These are phyloP conservation scores for Zychaea mexicana DNA, from an alignment of 371 early-diverging fungal species.

Conservation along the genomic window DNA sequence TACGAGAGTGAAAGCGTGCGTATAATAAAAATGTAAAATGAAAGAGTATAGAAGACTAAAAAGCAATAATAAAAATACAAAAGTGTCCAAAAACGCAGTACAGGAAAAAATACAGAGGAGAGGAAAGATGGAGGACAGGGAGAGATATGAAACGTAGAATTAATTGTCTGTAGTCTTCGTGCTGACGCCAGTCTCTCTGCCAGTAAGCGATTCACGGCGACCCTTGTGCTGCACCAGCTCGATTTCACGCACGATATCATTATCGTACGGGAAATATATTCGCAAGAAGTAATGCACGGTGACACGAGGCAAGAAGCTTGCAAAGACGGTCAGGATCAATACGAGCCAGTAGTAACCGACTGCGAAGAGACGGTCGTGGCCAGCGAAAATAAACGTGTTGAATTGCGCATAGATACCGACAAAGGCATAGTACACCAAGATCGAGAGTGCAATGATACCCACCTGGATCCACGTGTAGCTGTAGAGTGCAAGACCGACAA, in stretches of 20 bases:
- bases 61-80: not conserved
- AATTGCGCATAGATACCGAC: slow-evolving; percentile 49
- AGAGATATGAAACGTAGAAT: not conserved
- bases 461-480: slow-evolving; percentile 80
- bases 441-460: slow-evolving; percentile 58
- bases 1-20: no score
- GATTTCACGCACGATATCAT: slow-evolving; percentile 67
- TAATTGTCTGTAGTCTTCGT: not conserved
- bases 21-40: no score
- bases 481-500: slow-evolving; percentile 74
- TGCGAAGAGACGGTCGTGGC: slow-evolving; percentile 48
- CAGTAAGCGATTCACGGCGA: slow-evolving; percentile 4
- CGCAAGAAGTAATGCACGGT: slow-evolving; percentile 46
- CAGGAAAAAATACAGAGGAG: not conserved
- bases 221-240: slow-evolving; percentile 30
- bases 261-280: slow-evolving; percentile 61
- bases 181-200: not conserved
- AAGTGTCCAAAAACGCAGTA: not conserved
- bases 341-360: slow-evolving; percentile 57
- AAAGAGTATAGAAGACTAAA: no score
- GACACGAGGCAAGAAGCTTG: slow-evolving; percentile 56
- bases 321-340: slow-evolving; percentile 46
- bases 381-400: slow-evolving; percentile 44
- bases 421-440: slow-evolving; percentile 51
- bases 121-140: no score